Evolutionary conservation across 352 stramenopile species (phyloP).

Genomic region (Globisporangium cederbergense): DNA sequence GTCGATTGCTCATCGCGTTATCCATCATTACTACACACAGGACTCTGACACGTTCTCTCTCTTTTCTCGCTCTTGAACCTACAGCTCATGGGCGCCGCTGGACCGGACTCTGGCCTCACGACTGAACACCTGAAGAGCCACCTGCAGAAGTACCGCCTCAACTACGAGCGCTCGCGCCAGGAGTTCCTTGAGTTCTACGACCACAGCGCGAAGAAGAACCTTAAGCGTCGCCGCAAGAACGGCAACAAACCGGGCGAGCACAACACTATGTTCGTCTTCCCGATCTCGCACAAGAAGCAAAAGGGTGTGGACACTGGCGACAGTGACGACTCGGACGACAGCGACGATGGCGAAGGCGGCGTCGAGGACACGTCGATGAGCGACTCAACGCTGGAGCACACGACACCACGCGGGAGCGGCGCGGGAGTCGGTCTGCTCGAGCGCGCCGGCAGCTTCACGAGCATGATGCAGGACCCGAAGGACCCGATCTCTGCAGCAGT

Average conservation of each 20-base stretch:
- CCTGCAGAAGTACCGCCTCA: constrained; percentile 87
- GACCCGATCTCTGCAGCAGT: constrained; percentile 5
- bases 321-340: constrained; percentile 35
- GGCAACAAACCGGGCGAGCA: constrained; percentile 37
- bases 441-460: constrained; percentile 16
- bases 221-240: constrained; percentile 46
- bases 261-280: constrained; percentile 81
- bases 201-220: constrained; percentile 61
- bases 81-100: constrained; percentile 68
- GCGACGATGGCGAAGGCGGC: constrained; percentile 20
- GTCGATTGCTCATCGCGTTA: not conserved
- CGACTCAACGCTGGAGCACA: constrained; percentile 18
- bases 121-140: constrained; percentile 88
- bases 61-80: constrained; percentile 14
- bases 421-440: constrained; percentile 5
- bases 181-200: constrained; percentile 88
- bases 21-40: not conserved
- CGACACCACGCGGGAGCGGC: constrained; percentile 14
- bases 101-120: constrained; percentile 56
- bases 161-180: constrained; percentile 80
- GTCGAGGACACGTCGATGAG: constrained; percentile 18
- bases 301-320: constrained; percentile 26
- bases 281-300: constrained; percentile 56
- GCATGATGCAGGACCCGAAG: constrained; percentile 19
- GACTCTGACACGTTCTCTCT: constrained; percentile 3